phyloP scores from a whole-genome alignment of 495 filamentous ascomycete genomes.

The Penicillium lividum region DNA sequence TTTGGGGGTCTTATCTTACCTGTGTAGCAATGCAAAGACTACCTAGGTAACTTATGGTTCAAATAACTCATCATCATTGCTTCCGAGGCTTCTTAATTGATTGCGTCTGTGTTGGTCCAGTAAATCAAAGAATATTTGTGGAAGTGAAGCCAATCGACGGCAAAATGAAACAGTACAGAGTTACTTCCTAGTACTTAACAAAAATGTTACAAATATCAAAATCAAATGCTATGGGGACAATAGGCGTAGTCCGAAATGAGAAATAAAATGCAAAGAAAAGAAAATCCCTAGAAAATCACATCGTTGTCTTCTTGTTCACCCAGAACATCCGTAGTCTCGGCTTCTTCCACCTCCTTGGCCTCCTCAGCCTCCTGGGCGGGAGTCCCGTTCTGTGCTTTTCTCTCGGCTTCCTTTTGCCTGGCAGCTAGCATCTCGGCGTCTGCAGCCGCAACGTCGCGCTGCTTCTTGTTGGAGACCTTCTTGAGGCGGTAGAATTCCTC shows the following conservation, averaged over 20 bases:
- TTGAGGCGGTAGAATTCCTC: slow-evolving; percentile 98
- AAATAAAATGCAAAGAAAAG: slow-evolving; percentile 9
- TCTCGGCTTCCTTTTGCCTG: slow-evolving; percentile 48
- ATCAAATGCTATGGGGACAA: slow-evolving; percentile 16
- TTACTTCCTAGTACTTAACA: slow-evolving; percentile 2
- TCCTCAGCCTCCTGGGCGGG: slow-evolving; percentile 1
- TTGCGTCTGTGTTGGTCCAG: background rate
- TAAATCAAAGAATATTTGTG: background rate
- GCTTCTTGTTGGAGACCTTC: slow-evolving; percentile 97
- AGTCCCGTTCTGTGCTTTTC: slow-evolving; percentile 25
- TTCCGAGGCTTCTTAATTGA: background rate
- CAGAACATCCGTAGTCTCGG: slow-evolving; percentile 65
- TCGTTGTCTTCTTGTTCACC: slow-evolving; percentile 88
- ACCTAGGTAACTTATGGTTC: background rate
- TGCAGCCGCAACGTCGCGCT: slow-evolving; percentile 72
- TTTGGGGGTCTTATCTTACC: slow-evolving; percentile 31
- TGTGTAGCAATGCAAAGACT: slow-evolving; percentile 24
- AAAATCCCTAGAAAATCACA: slow-evolving; percentile 76
- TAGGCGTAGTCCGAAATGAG: slow-evolving; percentile 14
- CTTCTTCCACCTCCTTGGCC: slow-evolving; percentile 36
- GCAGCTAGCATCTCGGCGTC: slow-evolving; percentile 71
- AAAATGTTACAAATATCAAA: slow-evolving; percentile 29
- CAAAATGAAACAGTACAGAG: slow-evolving; percentile 10
- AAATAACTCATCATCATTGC: no score
- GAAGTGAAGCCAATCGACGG: background rate